Conservation (phyloP, 495 filamentous ascomycete genomes). For the Talaromyces wortmannii region DNA sequence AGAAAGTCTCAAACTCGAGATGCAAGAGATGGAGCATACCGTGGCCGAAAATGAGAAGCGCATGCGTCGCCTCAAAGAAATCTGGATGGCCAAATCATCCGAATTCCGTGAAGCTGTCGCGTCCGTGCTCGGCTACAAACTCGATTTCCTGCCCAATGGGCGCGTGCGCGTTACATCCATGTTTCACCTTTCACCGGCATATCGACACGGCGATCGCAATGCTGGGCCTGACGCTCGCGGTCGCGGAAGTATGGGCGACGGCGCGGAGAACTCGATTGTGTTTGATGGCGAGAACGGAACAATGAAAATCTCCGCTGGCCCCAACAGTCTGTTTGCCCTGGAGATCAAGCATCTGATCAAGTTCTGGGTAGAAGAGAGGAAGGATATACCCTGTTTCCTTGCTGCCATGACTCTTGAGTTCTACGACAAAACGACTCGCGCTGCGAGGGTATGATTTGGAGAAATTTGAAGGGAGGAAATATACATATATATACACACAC, state of each 20-base stretch:
- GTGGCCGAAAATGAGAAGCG: conserved; percentile 82
- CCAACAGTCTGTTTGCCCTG: conserved; percentile 74
- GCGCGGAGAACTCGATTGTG: conserved; percentile 70
- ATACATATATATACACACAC: background rate
- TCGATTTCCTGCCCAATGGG: conserved; percentile 89
- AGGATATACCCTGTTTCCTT: conserved; percentile 87
- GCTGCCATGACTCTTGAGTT: conserved; percentile 87
- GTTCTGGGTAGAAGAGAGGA: conserved; percentile 90
- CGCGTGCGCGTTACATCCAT: conserved; percentile 79
- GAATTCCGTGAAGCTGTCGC: conserved; percentile 94
- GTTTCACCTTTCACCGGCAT: conserved; percentile 56
- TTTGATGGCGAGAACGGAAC: conserved; percentile 95
- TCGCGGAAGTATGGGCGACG: conserved; percentile 52
- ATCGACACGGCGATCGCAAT: conserved; percentile 48
- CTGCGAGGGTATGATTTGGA: conserved; percentile 30
- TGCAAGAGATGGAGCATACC: conserved; percentile 61
- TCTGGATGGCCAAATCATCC: conserved; percentile 78
- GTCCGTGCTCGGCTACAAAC: conserved; percentile 81
- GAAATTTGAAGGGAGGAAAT: no score
- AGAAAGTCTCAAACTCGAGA: conserved; percentile 62
- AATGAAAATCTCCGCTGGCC: conserved; percentile 94
- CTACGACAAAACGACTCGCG: conserved; percentile 72
- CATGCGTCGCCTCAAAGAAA: conserved; percentile 76
- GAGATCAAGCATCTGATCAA: conserved; percentile 76
- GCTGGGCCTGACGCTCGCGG: conserved; percentile 34